A percentile compares a stretch with the other conserved stretches of the same genome.
Conservation (phyloP, 2,329 filamentous ascomycete species). For the Colletotrichum orchidophilum region DNA sequence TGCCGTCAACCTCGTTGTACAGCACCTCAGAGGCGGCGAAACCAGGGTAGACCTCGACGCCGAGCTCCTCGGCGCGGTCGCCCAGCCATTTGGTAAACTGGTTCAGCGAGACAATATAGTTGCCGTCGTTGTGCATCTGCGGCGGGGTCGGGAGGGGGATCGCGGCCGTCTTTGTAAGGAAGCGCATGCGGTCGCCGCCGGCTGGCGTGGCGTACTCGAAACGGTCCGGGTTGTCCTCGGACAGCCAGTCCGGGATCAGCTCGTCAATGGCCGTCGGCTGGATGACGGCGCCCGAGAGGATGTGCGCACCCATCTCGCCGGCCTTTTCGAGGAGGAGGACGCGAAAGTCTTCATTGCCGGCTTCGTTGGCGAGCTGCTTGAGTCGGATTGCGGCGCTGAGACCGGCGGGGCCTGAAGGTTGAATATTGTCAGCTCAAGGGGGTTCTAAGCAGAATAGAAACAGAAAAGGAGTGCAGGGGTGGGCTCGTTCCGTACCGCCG, state of each 20-base stretch:
- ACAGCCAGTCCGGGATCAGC: slow-evolving; percentile 92
- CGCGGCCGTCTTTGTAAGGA: slow-evolving; percentile 82
- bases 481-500: slow-evolving; percentile 65
- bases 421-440: neutral
- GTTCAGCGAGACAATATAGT: slow-evolving; percentile 96
- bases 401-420: slow-evolving; percentile 77
- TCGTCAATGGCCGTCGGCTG: slow-evolving; percentile 89
- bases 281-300: slow-evolving; percentile 94
- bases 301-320: slow-evolving; percentile 93
- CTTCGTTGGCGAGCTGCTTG: slow-evolving; percentile 94
- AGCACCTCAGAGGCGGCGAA: slow-evolving; percentile 95
- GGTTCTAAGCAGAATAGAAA: neutral
- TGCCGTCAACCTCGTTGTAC: slow-evolving; percentile 80
- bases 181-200: slow-evolving; percentile 87
- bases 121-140: slow-evolving; percentile 98
- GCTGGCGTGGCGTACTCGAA: slow-evolving; percentile 91
- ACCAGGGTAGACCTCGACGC: slow-evolving; percentile 95
- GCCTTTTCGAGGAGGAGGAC: slow-evolving; percentile 95
- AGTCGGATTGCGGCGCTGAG: slow-evolving; percentile 92
- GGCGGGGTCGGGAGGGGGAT: slow-evolving; percentile 89
- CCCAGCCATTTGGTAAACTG: slow-evolving; percentile 96
- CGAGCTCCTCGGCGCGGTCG: slow-evolving; percentile 94
- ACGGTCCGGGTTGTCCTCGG: slow-evolving; percentile 85
- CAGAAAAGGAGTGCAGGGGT: neutral
- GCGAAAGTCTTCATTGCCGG: slow-evolving; percentile 94